These are phyloP conservation scores for Trametes meyenii DNA, from an alignment of 768 basidiomycete species.

Conservation along the genomic window DNA sequence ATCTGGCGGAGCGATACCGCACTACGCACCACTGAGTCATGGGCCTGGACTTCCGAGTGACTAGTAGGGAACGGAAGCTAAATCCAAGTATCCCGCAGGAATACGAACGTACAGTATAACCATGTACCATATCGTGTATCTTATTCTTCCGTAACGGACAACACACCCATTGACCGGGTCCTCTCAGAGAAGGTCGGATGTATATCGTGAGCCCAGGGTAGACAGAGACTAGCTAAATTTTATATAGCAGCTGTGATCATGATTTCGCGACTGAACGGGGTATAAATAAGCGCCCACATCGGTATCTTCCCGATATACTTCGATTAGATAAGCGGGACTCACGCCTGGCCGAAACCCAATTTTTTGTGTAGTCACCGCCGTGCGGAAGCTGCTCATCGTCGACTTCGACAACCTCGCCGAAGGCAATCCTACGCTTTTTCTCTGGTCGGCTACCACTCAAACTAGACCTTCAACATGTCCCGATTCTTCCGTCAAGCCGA, in stretches of 20 bases:
- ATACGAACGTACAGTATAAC: not conserved
- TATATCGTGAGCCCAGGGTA: no score
- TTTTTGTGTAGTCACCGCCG: slow-evolving; percentile 14
- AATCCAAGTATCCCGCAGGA: not conserved
- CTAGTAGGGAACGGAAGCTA: not conserved
- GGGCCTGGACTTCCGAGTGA: not conserved
- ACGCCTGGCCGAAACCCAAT: slow-evolving; percentile 19
- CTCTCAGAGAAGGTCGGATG: no score
- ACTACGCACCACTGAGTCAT: slow-evolving; percentile 28
- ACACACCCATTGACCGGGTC: not conserved
- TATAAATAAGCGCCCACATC: not conserved
- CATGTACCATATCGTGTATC: slow-evolving; percentile 9
- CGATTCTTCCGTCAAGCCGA: slow-evolving; percentile 87
- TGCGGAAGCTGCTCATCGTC: slow-evolving; percentile 4
- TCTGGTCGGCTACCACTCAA: slow-evolving; percentile 1
- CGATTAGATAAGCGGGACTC: slow-evolving; percentile 14
- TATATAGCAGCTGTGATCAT: no score
- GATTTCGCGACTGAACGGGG: no score
- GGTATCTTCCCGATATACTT: not conserved
- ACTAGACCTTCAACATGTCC: slow-evolving; percentile 56
- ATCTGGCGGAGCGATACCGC: slow-evolving; percentile 44
- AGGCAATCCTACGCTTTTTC: slow-evolving; percentile 11
- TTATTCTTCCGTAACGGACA: not conserved
- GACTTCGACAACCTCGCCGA: slow-evolving; percentile 14
- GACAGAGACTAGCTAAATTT: no score